These are phyloP conservation scores for Hanseniaspora jakobsenii DNA, from an alignment of 805 yeast species.

Conservation along the genomic window DNA sequence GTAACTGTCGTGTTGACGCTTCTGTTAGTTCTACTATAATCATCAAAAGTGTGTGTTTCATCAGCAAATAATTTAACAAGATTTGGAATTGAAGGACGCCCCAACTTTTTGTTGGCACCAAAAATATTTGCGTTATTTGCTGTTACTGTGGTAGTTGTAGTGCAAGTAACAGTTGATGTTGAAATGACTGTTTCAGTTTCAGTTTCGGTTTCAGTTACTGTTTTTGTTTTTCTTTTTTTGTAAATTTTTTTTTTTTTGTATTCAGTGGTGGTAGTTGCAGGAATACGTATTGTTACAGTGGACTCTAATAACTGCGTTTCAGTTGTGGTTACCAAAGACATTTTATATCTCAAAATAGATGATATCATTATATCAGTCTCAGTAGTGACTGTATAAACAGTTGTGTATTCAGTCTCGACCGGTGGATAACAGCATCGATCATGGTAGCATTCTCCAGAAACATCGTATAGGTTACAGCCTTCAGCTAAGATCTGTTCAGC, in stretches of 20 bases:
- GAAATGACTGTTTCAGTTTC: slow-evolving; percentile 14
- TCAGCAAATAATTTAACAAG: not conserved
- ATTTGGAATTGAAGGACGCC: slow-evolving; percentile 4
- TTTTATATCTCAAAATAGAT: slow-evolving; percentile 19
- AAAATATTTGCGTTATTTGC: slow-evolving; percentile 15
- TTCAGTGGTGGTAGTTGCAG: slow-evolving; percentile 20
- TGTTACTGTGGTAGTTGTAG: slow-evolving; percentile 19
- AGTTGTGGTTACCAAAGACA: slow-evolving; percentile 20
- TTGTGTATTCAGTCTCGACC: slow-evolving; percentile 21
- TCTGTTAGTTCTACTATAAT: too few relatives aligned
- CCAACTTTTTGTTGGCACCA: not conserved
- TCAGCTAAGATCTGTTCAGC: not conserved
- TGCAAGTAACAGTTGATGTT: slow-evolving; percentile 16
- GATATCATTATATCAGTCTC: slow-evolving; percentile 20
- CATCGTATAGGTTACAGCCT: slow-evolving; percentile 8
- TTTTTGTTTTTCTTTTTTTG: slow-evolving; percentile 22
- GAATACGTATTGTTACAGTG: slow-evolving; percentile 17
- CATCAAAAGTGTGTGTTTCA: too few relatives aligned
- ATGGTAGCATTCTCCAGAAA: slow-evolving; percentile 5
- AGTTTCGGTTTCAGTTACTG: slow-evolving; percentile 19
- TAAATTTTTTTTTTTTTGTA: slow-evolving; percentile 20
- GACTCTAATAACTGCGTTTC: slow-evolving; percentile 22
- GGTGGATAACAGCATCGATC: slow-evolving; percentile 7
- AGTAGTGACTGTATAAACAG: slow-evolving; percentile 24
- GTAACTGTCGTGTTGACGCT: too few relatives aligned